Conservation (phyloP, 257 asterid species). For the Ballota nigra region DNA sequence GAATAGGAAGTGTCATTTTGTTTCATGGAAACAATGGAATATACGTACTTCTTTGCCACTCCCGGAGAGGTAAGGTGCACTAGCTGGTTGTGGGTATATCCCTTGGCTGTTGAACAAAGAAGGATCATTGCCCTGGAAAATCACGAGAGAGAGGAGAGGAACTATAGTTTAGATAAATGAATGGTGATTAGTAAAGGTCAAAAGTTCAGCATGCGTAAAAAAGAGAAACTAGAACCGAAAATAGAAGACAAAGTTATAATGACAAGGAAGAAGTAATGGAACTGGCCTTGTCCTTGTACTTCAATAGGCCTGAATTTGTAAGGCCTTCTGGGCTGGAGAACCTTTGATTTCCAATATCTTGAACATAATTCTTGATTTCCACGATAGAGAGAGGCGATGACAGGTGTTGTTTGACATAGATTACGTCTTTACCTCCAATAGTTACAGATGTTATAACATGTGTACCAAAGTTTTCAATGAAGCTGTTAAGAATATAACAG, state of each 20-base stretch:
- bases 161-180: conserved; percentile 11
- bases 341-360: conserved; percentile 85
- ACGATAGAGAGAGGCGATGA: conserved; percentile 59
- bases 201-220: neutral
- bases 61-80: conserved; percentile 60
- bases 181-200: neutral
- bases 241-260: neutral
- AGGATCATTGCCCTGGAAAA: conserved; percentile 64
- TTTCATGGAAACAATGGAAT: conserved; percentile 2
- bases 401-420: conserved; percentile 69
- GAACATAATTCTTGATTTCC: conserved; percentile 81
- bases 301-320: conserved; percentile 72
- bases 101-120: conserved; percentile 80
- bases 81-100: conserved; percentile 78
- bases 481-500: conserved; percentile 47
- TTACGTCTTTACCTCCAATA: conserved; percentile 85
- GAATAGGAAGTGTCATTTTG: neutral
- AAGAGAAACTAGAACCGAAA: neutral
- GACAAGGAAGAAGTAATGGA: conserved; percentile 24
- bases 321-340: conserved; percentile 64
- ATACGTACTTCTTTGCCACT: conserved; percentile 76
- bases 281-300: conserved; percentile 73
- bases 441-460: conserved; percentile 78
- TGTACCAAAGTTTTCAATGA: conserved; percentile 86
- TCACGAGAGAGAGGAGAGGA: conserved; percentile 13